Evolutionary conservation across 2,329 filamentous ascomycete species (phyloP).

Genomic region (Penicillium sp.): DNA sequence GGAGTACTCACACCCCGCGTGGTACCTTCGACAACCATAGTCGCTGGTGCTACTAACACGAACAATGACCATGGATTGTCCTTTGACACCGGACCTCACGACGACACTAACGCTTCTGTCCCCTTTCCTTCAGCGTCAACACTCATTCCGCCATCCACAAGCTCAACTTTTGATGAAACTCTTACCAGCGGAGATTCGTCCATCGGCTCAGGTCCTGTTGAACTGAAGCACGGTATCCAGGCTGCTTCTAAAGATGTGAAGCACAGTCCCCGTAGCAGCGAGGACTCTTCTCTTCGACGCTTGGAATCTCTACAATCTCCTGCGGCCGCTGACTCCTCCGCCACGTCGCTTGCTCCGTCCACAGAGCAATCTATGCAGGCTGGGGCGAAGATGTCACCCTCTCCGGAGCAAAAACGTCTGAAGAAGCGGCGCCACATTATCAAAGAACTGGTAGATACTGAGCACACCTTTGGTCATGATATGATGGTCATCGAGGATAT

Average conservation of each 20-base stretch:
- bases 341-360: constrained; percentile 37
- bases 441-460: constrained; percentile 89
- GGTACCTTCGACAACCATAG: constrained; percentile 11
- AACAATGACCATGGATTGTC: constrained; percentile 44
- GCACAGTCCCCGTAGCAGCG: constrained; percentile 34
- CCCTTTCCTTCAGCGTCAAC: background rate
- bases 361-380: constrained; percentile 24
- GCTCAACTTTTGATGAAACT: background rate
- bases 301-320: constrained; percentile 30
- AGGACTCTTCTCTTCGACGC: constrained; percentile 37
- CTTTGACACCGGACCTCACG: constrained; percentile 37
- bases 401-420: constrained; percentile 54
- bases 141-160: background rate
- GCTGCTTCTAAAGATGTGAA: constrained; percentile 19
- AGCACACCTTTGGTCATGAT: constrained; percentile 84
- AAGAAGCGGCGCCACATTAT: constrained; percentile 78
- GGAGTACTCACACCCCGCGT: constrained; percentile 30
- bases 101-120: background rate
- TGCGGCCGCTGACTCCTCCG: constrained; percentile 35
- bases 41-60: constrained; percentile 24
- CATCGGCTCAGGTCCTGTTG: background rate
- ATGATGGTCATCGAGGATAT: constrained; percentile 98
- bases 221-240: background rate
- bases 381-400: constrained; percentile 30
- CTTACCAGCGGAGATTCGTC: background rate